phyloP scores from a whole-genome alignment of 352 stramenopile genomes.

The Phytophthora parvispora region DNA sequence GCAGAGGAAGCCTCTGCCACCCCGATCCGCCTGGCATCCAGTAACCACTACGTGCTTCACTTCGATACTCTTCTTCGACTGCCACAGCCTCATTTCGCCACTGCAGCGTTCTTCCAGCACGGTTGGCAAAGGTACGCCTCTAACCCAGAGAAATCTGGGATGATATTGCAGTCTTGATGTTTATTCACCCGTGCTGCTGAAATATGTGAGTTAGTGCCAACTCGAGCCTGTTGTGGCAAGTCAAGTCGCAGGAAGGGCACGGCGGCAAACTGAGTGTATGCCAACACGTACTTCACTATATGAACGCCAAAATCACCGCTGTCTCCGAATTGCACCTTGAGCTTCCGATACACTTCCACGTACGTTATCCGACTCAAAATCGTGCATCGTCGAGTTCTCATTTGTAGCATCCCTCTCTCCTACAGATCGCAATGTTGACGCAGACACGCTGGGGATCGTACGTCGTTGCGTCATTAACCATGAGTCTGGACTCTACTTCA shows the following conservation, averaged over 20 bases:
- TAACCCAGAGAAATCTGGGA: neutral
- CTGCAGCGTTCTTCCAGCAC: constrained; percentile 54
- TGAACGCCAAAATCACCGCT: constrained; percentile 39
- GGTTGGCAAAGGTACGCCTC: constrained; percentile 61
- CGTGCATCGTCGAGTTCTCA: neutral
- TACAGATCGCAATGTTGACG: constrained; percentile 65
- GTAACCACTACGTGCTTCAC: constrained; percentile 56
- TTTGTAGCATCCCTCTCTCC: neutral
- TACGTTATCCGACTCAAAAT: constrained; percentile 29
- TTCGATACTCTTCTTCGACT: constrained; percentile 61
- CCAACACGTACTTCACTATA: constrained; percentile 42
- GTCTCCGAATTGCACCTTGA: constrained; percentile 68
- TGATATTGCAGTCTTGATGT: neutral
- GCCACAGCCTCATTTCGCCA: constrained; percentile 40
- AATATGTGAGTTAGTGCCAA: constrained; percentile 2
- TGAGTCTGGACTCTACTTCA: constrained; percentile 29
- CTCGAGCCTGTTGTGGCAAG: constrained; percentile 15
- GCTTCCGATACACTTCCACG: constrained; percentile 65
- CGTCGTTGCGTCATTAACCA: constrained; percentile 56
- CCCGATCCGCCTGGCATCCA: constrained; percentile 42
- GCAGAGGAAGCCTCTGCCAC: constrained; percentile 10
- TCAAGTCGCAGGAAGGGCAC: constrained; percentile 13
- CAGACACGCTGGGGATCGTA: constrained; percentile 74
- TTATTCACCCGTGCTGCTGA: neutral
- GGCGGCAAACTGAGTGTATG: constrained; percentile 42